Evolutionary conservation across 192 early-diverging fungal genomes (phyloP).

Genomic region (Cladochytrium replicatum): DNA sequence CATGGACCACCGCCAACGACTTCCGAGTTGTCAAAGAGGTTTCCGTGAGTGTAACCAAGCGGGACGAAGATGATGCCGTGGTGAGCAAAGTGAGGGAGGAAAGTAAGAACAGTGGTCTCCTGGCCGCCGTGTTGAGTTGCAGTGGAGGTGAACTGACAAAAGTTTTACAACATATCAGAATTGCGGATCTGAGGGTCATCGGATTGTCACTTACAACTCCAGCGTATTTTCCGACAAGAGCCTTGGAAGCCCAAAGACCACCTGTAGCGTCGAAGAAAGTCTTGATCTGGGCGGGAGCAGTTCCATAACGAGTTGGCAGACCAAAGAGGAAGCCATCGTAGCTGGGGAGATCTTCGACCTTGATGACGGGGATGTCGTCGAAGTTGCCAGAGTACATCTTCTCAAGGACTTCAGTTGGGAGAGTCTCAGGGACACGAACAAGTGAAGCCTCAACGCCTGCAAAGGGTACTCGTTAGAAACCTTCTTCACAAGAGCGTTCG

Average conservation of each 20-base stretch:
- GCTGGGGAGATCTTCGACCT: slow-evolving; percentile 38
- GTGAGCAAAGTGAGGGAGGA: slow-evolving; percentile 61
- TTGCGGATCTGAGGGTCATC: no score
- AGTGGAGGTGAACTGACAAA: slow-evolving; percentile 74
- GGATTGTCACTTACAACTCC: no score
- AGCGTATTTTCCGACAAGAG: slow-evolving; percentile 59
- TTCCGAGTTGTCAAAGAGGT: slow-evolving; percentile 51
- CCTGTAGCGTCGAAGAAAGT: slow-evolving; percentile 58
- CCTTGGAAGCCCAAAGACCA: slow-evolving; percentile 40
- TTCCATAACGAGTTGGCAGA: slow-evolving; percentile 63
- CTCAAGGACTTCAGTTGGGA: slow-evolving; percentile 52
- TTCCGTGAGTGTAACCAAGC: slow-evolving; percentile 46
- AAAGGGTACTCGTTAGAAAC: slow-evolving; percentile 28
- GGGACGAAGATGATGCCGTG: slow-evolving; percentile 76
- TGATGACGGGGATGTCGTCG: slow-evolving; percentile 46
- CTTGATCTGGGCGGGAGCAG: slow-evolving; percentile 68
- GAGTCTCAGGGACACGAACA: slow-evolving; percentile 53
- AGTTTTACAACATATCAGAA: no score
- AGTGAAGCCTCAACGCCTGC: slow-evolving; percentile 42
- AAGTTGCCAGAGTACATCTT: slow-evolving; percentile 52
- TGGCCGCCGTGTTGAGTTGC: slow-evolving; percentile 70
- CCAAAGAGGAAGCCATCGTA: slow-evolving; percentile 65
- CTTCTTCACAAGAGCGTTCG: no score
- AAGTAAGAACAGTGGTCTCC: slow-evolving; percentile 58
- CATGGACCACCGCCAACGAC: slow-evolving; percentile 58